Percentiles rank a stretch among this genome's conserved stretches.
phyloP scores from a whole-genome alignment of 2,329 filamentous ascomycete genomes.

The Basipetospora chlamydospora region DNA sequence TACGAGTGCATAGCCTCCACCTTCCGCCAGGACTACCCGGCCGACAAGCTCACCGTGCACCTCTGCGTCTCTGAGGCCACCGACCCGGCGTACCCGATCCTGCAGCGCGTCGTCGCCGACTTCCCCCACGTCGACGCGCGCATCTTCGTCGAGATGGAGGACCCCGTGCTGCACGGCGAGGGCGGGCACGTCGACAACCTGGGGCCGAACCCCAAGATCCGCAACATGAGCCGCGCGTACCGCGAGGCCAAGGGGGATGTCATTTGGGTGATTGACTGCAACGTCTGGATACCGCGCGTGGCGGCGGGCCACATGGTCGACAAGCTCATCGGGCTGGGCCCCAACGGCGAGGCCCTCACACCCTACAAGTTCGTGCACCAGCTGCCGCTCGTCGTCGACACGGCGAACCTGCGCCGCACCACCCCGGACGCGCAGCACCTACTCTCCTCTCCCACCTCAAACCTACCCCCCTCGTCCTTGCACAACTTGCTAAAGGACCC shows the following conservation, averaged over 20 bases:
- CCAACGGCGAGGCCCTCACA: constrained; percentile 27
- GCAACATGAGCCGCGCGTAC: constrained; percentile 90
- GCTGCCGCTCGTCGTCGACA: constrained; percentile 77
- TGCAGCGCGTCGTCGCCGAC: constrained; percentile 57
- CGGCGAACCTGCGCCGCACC: constrained; percentile 16
- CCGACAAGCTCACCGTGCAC: constrained; percentile 58
- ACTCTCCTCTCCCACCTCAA: background rate
- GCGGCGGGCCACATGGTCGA: constrained; percentile 83
- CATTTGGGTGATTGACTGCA: constrained; percentile 92
- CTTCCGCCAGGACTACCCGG: constrained; percentile 70
- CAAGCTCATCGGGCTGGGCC: constrained; percentile 55
- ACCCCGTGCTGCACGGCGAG: constrained; percentile 48
- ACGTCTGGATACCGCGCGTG: constrained; percentile 75
- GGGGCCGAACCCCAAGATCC: constrained; percentile 95
- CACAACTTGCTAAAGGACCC: no score
- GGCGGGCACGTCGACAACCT: constrained; percentile 40
- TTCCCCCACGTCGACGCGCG: constrained; percentile 58
- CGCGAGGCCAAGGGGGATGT: constrained; percentile 76
- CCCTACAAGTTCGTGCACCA: constrained; percentile 92
- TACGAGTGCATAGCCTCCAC: constrained; percentile 86
- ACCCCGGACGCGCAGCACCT: constrained; percentile 8
- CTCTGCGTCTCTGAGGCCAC: constrained; percentile 64
- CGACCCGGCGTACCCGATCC: constrained; percentile 65
- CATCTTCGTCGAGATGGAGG: constrained; percentile 70
- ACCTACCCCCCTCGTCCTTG: background rate